Conservation (phyloP, 2,329 filamentous ascomycete genomes). For the Xylariaceae sp. region DNA sequence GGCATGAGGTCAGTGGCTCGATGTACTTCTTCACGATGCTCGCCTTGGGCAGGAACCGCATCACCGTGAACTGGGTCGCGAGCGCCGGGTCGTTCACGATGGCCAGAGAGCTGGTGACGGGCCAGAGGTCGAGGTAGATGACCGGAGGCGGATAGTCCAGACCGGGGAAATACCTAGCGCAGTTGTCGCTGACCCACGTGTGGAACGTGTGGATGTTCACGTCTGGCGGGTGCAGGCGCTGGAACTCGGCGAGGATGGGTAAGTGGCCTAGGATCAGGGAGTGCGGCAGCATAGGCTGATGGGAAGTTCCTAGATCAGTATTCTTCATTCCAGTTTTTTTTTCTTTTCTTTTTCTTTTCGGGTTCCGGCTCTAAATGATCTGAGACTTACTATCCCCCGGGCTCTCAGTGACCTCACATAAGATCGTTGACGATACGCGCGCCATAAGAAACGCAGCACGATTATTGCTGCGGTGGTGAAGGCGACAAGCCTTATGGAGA, state of each 20-base stretch:
- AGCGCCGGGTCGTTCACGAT: constrained; percentile 13
- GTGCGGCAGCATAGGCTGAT: neutral
- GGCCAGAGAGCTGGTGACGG: constrained; percentile 9
- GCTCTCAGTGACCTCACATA: too few relatives aligned
- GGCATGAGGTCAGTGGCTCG: constrained; percentile 26
- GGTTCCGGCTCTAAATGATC: too few relatives aligned
- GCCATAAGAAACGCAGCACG: too few relatives aligned
- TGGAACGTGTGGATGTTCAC: constrained; percentile 18
- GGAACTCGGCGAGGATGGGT: constrained; percentile 17
- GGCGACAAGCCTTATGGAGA: too few relatives aligned
- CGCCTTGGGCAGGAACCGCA: constrained; percentile 17
- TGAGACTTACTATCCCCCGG: too few relatives aligned
- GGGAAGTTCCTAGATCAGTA: too few relatives aligned
- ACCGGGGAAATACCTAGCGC: constrained; percentile 17
- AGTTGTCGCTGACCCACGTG: constrained; percentile 16
- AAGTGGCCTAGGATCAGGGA: constrained; percentile 12
- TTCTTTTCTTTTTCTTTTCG: too few relatives aligned
- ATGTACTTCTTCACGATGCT: constrained; percentile 6
- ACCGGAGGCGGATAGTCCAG: constrained; percentile 16
- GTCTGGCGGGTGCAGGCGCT: constrained; percentile 17
- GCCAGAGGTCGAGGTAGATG: constrained; percentile 25
- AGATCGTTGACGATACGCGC: too few relatives aligned
- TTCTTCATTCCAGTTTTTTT: too few relatives aligned
- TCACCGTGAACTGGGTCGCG: constrained; percentile 16
- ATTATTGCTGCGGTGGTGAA: too few relatives aligned